Conservation (phyloP, 1,139 yeast species). For the Kluyveromyces sp. region DNA sequence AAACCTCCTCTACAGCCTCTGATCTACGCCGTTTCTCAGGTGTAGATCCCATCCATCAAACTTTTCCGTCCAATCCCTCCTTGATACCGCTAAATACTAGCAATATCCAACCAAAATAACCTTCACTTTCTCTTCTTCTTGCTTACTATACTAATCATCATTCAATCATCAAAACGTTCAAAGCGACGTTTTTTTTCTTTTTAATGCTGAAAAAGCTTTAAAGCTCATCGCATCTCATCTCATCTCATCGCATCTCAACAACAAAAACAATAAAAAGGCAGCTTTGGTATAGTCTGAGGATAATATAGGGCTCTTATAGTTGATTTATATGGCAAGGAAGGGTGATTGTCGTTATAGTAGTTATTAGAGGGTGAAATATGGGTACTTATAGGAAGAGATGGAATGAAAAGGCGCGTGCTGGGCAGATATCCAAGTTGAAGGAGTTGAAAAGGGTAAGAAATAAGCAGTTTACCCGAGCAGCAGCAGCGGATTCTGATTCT, state of each 20-base stretch:
- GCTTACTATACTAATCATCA: too few relatives aligned
- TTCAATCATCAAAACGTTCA: constrained; percentile 3
- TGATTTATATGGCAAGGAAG: too few relatives aligned
- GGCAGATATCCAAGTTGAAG: constrained; percentile 76
- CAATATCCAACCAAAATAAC: too few relatives aligned
- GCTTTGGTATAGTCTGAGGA: neutral
- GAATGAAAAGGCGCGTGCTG: constrained; percentile 80
- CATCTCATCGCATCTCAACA: constrained; percentile 4
- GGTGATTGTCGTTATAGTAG: neutral
- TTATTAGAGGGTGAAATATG: constrained; percentile 35
- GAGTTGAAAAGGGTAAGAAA: constrained; percentile 62
- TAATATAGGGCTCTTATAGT: too few relatives aligned
- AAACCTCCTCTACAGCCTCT: constrained; percentile 34
- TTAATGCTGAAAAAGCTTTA: neutral
- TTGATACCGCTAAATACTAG: neutral
- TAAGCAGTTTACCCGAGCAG: constrained; percentile 50
- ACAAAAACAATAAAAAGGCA: neutral
- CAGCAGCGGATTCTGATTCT: constrained; percentile 27
- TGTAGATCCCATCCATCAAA: constrained; percentile 3
- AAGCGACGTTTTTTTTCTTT: constrained; percentile 2
- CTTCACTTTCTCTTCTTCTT: neutral
- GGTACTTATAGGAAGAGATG: constrained; percentile 75
- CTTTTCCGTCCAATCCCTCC: neutral
- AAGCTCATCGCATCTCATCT: constrained; percentile 22
- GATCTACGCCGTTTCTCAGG: neutral